Base-by-base conservation (phyloP, 805 yeast genomes). In the Lipomyces yamanashiensis region DNA sequence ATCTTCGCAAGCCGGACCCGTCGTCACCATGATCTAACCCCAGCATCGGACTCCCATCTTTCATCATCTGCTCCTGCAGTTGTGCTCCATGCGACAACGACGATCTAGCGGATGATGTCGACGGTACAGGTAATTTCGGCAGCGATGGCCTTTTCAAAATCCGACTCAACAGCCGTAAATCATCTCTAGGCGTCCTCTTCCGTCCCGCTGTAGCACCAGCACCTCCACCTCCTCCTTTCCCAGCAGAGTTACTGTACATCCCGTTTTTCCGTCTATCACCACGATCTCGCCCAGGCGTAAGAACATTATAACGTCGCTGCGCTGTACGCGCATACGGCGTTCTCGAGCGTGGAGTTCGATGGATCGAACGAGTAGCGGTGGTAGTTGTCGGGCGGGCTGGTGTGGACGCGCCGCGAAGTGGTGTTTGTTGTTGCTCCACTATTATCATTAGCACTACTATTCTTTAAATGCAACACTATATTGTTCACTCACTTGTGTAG, bases 101-200 rank as follows among this genome's bases (percentile, higher is more conserved):
- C n/a, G n/a, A 23, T 9, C 13, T 23, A 34, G 13, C 28, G 23
- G 28, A 28, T 28, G 28, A 28, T 28, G 28, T 28, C 28, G 28
- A 28, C 28, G 28, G 28, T 3, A 28, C 28, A 28, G 28, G 28
- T 28, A 28, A 5, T 5, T 28, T 28, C 5, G 28, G 28, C 15
- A 41, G 41, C 43, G 54, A 50, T 1, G 49, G 48, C 23, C 58
- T 43, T 41, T 53, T 51, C 45, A 59, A 36, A 13, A 59, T 23
- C 44, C 68, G 45, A 57, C 65, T 59, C 39, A 66, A 59, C 13
- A 59, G 47, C 34, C 69, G 58, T 23, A 66, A 40, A 17, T 66
- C 69, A 51, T 64, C 64, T 8, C 69, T 17, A 17, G 69, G 69
- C n/a, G 68, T 66, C 41, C 39, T n/a, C 40, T 53, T 53, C 23